These are phyloP conservation scores for Candida sanyaensis DNA, from an alignment of 1,139 yeast species.

Conservation along the genomic window DNA sequence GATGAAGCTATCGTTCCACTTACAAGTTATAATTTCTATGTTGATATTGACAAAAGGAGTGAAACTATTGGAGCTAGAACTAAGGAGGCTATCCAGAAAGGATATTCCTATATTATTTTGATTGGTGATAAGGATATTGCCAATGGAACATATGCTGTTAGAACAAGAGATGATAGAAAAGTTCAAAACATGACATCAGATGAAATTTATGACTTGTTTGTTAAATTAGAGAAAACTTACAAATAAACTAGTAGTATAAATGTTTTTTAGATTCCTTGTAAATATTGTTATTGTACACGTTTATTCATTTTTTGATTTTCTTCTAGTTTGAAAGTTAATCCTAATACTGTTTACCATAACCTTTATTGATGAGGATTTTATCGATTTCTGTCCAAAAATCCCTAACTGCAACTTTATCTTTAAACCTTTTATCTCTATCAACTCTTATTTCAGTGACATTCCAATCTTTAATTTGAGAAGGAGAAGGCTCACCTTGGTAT, in stretches of 20 bases:
- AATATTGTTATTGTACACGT: constrained; percentile 8
- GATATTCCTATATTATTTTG: constrained; percentile 77
- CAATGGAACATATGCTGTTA: constrained; percentile 59
- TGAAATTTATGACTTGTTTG: constrained; percentile 52
- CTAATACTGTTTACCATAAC: constrained; percentile 31
- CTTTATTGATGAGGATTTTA: constrained; percentile 52
- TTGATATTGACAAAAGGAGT: constrained; percentile 71
- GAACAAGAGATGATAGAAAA: constrained; percentile 59
- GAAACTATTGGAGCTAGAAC: constrained; percentile 84
- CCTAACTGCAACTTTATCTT: constrained; percentile 85
- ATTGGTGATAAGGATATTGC: constrained; percentile 86
- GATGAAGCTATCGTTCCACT: constrained; percentile 47
- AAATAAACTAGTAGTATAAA: constrained; percentile 14
- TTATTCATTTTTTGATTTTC: too few relatives aligned
- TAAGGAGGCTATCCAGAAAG: constrained; percentile 73
- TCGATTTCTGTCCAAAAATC: constrained; percentile 81
- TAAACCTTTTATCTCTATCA: constrained; percentile 82
- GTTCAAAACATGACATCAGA: constrained; percentile 45
- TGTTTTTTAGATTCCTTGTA: constrained; percentile 5
- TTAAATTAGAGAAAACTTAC: constrained; percentile 50
- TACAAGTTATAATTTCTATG: constrained; percentile 64
- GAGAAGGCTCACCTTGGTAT: constrained; percentile 78
- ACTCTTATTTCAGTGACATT: constrained; percentile 77
- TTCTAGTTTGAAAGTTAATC: background rate
- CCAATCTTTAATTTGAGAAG: constrained; percentile 79